A percentile compares a stretch with the other conserved stretches of the same genome.
Conservation (phyloP, 768 basidiomycete genomes). For the Austroboletus eburneus region DNA sequence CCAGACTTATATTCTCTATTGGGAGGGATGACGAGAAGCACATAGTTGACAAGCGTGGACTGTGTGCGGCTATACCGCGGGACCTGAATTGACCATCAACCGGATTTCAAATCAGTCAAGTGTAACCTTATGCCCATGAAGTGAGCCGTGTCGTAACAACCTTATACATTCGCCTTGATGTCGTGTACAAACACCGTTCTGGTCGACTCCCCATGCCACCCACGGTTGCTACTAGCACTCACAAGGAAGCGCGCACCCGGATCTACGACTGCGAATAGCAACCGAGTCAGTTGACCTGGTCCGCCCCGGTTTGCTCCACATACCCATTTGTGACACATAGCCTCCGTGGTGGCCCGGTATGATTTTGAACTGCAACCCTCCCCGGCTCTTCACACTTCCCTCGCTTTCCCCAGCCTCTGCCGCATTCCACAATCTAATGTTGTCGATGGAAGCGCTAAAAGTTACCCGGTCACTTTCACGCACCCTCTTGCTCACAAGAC, state of each 20-base stretch:
- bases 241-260: constrained; percentile 79
- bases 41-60: constrained; percentile 20
- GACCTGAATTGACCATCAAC: constrained; percentile 21
- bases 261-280: constrained; percentile 68
- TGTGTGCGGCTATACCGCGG: constrained; percentile 31
- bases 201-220: constrained; percentile 91
- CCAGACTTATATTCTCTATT: constrained; percentile 29
- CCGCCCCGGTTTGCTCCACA: constrained; percentile 32
- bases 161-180: constrained; percentile 49
- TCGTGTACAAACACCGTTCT: constrained; percentile 89
- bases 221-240: constrained; percentile 90
- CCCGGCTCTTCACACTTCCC: constrained; percentile 52
- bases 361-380: constrained; percentile 87
- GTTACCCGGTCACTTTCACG: constrained; percentile 18
- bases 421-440: constrained; percentile 91
- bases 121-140: constrained; percentile 25
- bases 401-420: constrained; percentile 71
- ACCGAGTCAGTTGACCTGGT: constrained; percentile 21
- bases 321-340: constrained; percentile 88
- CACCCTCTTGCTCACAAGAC: constrained; percentile 11
- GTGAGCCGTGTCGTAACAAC: constrained; percentile 32
- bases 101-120: constrained; percentile 30
- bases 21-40: constrained; percentile 33
- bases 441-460: constrained; percentile 83
- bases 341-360: constrained; percentile 96